A percentile compares a stretch with the other conserved stretches of the same genome.
These are phyloP conservation scores for Aschersonia sp. DNA, from an alignment of 2,329 filamentous ascomycete species.

Conservation along the genomic window DNA sequence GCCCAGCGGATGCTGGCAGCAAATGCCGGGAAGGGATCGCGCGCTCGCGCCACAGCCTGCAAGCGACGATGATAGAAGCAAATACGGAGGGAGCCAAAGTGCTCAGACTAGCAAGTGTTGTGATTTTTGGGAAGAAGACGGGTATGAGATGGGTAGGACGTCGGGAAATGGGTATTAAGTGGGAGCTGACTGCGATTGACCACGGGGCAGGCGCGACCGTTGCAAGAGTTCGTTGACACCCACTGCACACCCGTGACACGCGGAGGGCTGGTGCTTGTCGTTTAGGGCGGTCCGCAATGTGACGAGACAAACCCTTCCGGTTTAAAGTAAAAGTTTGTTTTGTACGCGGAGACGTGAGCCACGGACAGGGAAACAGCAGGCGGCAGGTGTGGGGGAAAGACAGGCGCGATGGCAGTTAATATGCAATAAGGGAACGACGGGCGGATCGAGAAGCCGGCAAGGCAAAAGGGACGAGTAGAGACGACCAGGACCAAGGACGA, in stretches of 20 bases:
- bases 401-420: not conserved
- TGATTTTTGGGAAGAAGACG: not conserved
- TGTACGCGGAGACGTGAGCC: not conserved
- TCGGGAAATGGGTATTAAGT: too few relatives aligned
- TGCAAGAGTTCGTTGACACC: not conserved
- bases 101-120: too few relatives aligned
- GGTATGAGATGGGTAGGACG: not conserved
- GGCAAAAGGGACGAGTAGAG: not conserved
- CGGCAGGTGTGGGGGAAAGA: not conserved
- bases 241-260: not conserved
- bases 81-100: too few relatives aligned
- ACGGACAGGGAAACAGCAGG: not conserved
- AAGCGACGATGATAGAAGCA: not conserved
- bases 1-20: constrained; percentile 6
- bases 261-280: not conserved
- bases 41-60: not conserved
- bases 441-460: not conserved
- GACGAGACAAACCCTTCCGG: not conserved
- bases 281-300: not conserved
- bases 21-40: not conserved
- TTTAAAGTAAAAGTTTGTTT: not conserved
- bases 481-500: not conserved
- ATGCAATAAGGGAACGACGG: not conserved
- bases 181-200: not conserved
- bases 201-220: not conserved